These are phyloP conservation scores for Pestalotiopsis sp. DNA, from an alignment of 2,329 filamentous ascomycete species.

Conservation along the genomic window DNA sequence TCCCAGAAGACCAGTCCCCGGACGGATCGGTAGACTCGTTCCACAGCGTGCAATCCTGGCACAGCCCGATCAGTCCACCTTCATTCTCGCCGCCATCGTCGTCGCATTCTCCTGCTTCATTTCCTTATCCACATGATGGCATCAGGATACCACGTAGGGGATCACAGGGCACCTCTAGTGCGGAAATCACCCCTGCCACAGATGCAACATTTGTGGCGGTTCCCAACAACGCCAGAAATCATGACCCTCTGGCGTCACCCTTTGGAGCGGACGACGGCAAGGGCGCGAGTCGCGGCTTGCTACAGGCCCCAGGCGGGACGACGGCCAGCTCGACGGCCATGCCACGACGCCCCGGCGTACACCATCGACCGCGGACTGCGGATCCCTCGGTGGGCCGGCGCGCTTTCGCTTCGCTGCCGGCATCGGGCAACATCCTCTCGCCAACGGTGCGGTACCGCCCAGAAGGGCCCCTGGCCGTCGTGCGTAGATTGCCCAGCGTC, in stretches of 20 bases:
- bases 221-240: conserved; percentile 25
- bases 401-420: conserved; percentile 67
- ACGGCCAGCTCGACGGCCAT: conserved; percentile 26
- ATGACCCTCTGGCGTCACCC: conserved; percentile 17
- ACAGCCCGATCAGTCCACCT: conserved; percentile 44
- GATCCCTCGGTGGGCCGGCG: conserved; percentile 54
- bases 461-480: conserved; percentile 41
- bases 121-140: conserved; percentile 42
- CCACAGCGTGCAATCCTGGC: conserved; percentile 55
- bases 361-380: conserved; percentile 56
- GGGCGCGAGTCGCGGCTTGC: conserved; percentile 7
- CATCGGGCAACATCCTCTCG: conserved; percentile 66
- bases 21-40: conserved; percentile 54
- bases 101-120: conserved; percentile 31
- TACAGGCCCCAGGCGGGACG: conserved; percentile 2
- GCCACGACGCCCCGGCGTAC: conserved; percentile 41
- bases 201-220: conserved; percentile 30
- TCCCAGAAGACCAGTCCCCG: conserved; percentile 40
- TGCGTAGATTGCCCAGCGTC: conserved; percentile 58
- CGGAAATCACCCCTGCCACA: conserved; percentile 33
- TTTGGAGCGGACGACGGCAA: conserved; percentile 12
- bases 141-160: conserved; percentile 35
- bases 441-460: conserved; percentile 41
- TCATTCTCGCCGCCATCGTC: conserved; percentile 48
- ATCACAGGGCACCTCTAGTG: conserved; percentile 28